Evolutionary conservation across 345 rosid genomes (phyloP).

Genomic region (Populus ilicifolia): DNA sequence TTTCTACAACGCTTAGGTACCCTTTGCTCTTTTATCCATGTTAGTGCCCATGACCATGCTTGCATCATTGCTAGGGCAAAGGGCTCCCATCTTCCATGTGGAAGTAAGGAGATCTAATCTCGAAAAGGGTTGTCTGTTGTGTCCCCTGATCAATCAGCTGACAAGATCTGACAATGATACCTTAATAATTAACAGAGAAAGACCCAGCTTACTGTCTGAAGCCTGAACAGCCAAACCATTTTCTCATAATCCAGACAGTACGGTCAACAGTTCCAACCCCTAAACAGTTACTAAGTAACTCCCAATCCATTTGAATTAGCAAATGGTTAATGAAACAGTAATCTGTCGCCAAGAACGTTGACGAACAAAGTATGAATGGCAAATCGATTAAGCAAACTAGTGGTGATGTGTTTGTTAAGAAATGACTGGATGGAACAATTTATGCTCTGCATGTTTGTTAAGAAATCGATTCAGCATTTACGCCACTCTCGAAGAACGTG

Average conservation of each 20-base stretch:
- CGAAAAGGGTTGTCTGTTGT: not conserved
- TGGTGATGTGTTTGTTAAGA: not conserved
- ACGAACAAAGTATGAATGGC: not conserved
- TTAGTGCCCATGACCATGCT: not conserved
- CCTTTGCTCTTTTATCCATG: slow-evolving; percentile 6
- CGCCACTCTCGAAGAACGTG: not conserved
- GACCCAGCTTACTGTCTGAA: not conserved
- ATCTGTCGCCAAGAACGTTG: not conserved
- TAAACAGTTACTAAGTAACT: not conserved
- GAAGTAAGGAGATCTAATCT: not conserved
- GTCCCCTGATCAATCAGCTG: not conserved
- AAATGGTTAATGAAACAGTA: not conserved
- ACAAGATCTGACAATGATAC: not conserved
- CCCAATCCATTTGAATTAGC: not conserved
- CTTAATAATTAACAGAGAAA: not conserved
- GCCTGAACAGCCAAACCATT: not conserved
- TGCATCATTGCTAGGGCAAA: not conserved
- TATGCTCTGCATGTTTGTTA: not conserved
- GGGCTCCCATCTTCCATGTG: not conserved
- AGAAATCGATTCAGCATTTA: not conserved
- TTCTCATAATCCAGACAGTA: not conserved
- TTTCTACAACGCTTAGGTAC: slow-evolving; percentile 19
- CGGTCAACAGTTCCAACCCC: not conserved
- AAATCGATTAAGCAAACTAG: too few species aligned
- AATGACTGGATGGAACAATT: not conserved